These are phyloP conservation scores for Ganoderma boninense DNA, from an alignment of 1,284 basidiomycete genomes.

Conservation along the genomic window DNA sequence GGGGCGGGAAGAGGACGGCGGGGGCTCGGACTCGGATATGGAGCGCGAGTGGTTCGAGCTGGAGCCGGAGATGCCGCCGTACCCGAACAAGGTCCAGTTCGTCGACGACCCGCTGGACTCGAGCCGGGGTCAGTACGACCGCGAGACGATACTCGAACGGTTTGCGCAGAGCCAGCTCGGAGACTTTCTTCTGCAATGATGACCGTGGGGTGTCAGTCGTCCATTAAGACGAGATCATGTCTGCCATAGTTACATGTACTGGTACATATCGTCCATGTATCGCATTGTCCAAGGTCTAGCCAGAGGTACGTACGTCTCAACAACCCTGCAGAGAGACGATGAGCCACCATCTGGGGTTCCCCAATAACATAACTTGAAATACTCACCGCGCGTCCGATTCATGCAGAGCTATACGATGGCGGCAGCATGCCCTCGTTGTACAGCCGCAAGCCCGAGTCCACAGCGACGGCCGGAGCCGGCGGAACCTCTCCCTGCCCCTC, in stretches of 20 bases:
- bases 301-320: neutral
- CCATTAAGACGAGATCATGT: neutral
- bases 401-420: conserved; percentile 1
- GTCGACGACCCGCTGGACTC: neutral
- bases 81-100: neutral
- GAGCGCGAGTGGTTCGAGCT: conserved; percentile 2
- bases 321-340: neutral
- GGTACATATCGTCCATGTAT: neutral
- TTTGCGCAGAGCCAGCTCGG: conserved; percentile 2
- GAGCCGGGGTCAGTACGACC: conserved; percentile 1
- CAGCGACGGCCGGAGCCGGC: neutral
- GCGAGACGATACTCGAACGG: neutral
- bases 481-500: neutral
- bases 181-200: neutral
- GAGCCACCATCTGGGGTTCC: neutral
- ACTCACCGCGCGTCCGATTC: neutral
- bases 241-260: neutral
- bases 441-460: conserved; percentile 6
- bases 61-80: neutral
- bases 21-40: conserved; percentile 2
- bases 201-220: neutral
- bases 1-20: neutral
- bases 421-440: conserved; percentile 4
- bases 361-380: neutral
- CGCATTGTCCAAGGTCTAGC: neutral